A percentile compares a stretch with the other conserved stretches of the same genome.
These are phyloP conservation scores for Neofusicoccum kwambonambiense DNA, from an alignment of 2,329 filamentous ascomycete genomes.

Conservation along the genomic window DNA sequence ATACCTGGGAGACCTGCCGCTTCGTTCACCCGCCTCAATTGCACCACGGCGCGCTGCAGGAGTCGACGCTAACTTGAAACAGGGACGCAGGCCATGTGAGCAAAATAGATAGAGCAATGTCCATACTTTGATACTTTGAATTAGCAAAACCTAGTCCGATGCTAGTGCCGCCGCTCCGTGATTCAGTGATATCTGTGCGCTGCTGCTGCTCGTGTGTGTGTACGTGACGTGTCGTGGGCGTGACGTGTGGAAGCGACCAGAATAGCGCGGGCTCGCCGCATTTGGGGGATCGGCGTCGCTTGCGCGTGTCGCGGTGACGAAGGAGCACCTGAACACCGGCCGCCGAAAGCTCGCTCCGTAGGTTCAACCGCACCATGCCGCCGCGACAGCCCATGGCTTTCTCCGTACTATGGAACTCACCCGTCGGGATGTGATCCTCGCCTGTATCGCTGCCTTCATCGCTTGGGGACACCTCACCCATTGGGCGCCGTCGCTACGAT, in stretches of 20 bases:
- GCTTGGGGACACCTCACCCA: conserved; percentile 84
- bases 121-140: neutral
- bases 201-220: neutral
- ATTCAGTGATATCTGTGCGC: neutral
- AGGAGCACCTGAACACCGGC: neutral
- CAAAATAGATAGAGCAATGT: neutral
- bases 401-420: conserved; percentile 63
- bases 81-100: neutral
- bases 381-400: conserved; percentile 25
- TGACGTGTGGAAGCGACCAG: neutral
- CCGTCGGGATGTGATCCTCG: conserved; percentile 66
- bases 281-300: conserved; percentile 6
- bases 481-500: conserved; percentile 80
- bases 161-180: neutral
- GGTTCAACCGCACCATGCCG: conserved; percentile 17
- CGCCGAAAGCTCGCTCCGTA: conserved; percentile 13
- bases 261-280: neutral
- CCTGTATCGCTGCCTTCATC: conserved; percentile 69
- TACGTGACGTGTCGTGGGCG: neutral
- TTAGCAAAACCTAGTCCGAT: neutral
- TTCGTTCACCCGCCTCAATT: neutral
- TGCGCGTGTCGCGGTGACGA: conserved; percentile 4
- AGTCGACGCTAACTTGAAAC: neutral
- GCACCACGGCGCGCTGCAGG: neutral
- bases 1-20: conserved; percentile 67